Base-by-base conservation (phyloP, 192 early-diverging fungal species). In the Linderina pennispora region DNA sequence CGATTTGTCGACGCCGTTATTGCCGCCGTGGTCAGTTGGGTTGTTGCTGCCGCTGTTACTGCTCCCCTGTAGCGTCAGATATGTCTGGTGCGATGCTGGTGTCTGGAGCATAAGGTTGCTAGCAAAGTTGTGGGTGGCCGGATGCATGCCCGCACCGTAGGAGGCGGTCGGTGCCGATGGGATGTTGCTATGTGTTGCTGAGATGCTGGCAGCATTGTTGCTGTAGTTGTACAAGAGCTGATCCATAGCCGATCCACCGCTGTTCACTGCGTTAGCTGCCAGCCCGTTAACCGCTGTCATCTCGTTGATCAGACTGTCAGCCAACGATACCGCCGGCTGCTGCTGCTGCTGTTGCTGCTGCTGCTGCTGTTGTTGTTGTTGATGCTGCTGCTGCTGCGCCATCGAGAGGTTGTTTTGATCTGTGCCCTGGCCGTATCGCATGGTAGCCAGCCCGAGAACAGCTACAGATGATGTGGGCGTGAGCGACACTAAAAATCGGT, bases 401-500 rank as follows among this genome's bases (percentile, higher is more conserved):
- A 31, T 31, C 11, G 28, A 11, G 28, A 5, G 28, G 34, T 23
- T 3, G 40, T n/a, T 11, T 31, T 5, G 6, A 31, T 11, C 28
- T 8, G 5, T 31, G 28, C 6, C 40, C 25, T 55, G 61, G 1
- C 50, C 55, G 38, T 65, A 65, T 1, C 55, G 62, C 62, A 65
- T 65, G 2, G 36, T 35, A 6, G 62, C 46, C 23, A 58, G 19
- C 9, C 62, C 55, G 36, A 65, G 24, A 1, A 58, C 62, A 5
- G 62, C 62, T 32, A 65, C 62, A 2, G 62, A 58, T 5, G 62
- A 53, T 13, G 54, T 58, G 2, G 62, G 62, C 14, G 62, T 65
- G 23, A 65, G 55, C 14, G 50, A 42, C 19, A 65, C 46, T 18
- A 53, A 26, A 17, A 48, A 42, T 19, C 38, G 54, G 0, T 45